Base-by-base conservation (phyloP, 306 rosid genomes). In the Erythrophleum fordii region DNA sequence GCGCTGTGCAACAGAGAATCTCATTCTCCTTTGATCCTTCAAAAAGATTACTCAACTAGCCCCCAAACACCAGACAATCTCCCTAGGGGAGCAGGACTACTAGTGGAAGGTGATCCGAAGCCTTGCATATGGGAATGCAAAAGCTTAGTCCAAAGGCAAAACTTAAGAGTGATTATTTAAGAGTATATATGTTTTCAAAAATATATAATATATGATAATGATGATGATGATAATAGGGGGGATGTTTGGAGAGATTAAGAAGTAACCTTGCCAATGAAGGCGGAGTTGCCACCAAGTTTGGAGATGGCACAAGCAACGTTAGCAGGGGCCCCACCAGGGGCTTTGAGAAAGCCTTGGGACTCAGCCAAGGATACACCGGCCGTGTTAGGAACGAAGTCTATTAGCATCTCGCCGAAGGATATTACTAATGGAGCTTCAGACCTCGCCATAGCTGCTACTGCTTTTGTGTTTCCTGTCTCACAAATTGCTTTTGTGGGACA, bases 291-390 rank as follows among this genome's bases (percentile, higher is more conserved):
- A 41, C 95, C 95, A 49, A 91, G 95, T 79, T 85, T 91, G 65
- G 88, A 52, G 6, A 91, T 59, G 80, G 92, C 95, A 84, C 95
- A 88, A 58, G 94, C 94, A 35, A 88, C 94, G 82, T 90, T 90
- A 69, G 92, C 92, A 55, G 66, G 66, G 9, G 66, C 66, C 8
- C 66, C 66, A 28, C 66, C 94, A n/a, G 95, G 91, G 61, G 95
- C 91, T 76, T 91, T 88, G 79, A 91, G 64, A 25, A 91, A 91
- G 35, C 85, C 91, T 13, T 10, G 2, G 77, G 95, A 87, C 79
- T 88, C 95, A 6, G 91, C 94, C 79, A 90, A 80, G 69, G 94
- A 87, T 3, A 90, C 92, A 25, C 94, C 94, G 3, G 91, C 16
- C 1, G 75, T 72, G 73, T 85, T 89, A 0, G 94, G 94, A 78